phyloP scores from a whole-genome alignment of 441 rosid genomes.

The Kokia cookei region DNA sequence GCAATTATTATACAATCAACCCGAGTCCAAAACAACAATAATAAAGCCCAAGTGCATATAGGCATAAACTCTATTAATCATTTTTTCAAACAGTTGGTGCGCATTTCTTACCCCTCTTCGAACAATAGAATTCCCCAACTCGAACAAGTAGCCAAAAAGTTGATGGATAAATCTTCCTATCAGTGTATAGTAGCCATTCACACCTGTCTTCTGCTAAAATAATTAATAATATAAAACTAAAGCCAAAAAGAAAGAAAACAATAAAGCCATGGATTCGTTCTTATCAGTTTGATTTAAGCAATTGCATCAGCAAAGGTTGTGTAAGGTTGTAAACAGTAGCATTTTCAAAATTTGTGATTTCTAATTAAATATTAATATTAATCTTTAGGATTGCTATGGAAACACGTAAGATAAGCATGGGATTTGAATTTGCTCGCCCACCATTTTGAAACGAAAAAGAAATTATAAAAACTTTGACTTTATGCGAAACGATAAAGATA shows the following conservation, averaged over 20 bases:
- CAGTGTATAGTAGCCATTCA: too few relatives aligned
- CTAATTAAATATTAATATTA: too few relatives aligned
- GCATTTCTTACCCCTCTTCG: not conserved
- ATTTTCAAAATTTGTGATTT: too few relatives aligned
- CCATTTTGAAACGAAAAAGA: not conserved
- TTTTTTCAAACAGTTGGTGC: not conserved
- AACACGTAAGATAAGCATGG: too few relatives aligned
- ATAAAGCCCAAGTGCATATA: not conserved
- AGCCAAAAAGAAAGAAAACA: not conserved
- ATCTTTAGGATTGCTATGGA: too few relatives aligned
- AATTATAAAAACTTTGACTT: not conserved
- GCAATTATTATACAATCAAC: not conserved
- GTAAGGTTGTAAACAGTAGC: too few relatives aligned
- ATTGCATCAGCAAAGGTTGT: not conserved
- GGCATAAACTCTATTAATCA: not conserved
- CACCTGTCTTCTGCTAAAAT: not conserved
- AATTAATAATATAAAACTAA: too few relatives aligned
- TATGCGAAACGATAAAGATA: not conserved
- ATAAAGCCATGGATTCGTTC: not conserved
- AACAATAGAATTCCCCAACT: too few relatives aligned
- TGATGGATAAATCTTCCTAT: too few relatives aligned
- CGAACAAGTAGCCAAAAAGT: too few relatives aligned
- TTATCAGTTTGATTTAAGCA: not conserved
- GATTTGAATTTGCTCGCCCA: not conserved
- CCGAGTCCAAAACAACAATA: not conserved